Evolutionary conservation across 257 asterid species (phyloP).

Genomic region (Ligustrum vulgare): DNA sequence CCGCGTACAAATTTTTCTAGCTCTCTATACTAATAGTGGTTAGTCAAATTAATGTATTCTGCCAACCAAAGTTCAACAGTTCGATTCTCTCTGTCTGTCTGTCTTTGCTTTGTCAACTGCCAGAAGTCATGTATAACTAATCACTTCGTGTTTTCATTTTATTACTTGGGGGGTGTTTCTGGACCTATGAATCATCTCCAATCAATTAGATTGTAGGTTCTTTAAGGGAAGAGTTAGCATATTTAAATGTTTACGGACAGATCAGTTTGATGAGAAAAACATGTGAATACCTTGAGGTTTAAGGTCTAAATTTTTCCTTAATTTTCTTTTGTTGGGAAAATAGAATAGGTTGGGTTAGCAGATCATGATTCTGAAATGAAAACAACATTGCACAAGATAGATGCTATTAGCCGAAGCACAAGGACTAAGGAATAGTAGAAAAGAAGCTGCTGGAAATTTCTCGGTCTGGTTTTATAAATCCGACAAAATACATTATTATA

Average conservation of each 20-base stretch:
- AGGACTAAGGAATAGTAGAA: not conserved
- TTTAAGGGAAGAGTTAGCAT: not conserved
- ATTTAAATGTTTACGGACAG: constrained; percentile 3
- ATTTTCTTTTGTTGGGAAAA: not conserved
- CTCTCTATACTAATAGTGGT: not conserved
- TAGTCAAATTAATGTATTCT: not conserved
- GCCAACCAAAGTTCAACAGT: not conserved
- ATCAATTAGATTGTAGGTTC: not conserved
- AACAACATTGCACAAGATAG: not conserved
- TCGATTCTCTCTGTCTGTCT: not conserved
- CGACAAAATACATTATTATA: not conserved
- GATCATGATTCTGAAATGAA: not conserved
- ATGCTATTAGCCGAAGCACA: not conserved
- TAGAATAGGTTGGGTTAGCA: not conserved
- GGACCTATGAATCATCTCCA: not conserved
- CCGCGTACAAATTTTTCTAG: not conserved
- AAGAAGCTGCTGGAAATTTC: not conserved
- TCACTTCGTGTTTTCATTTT: not conserved
- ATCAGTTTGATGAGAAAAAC: not conserved
- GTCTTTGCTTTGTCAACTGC: not conserved
- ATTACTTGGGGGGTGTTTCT: not conserved
- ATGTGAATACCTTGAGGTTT: not conserved
- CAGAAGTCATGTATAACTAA: not conserved
- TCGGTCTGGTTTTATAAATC: not conserved
- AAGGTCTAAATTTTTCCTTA: not conserved